Evolutionary conservation across 129 eudicot species (phyloP), one percentile per base, ranked within the genome.

Genomic region (Dittrichia graveolens): DNA sequence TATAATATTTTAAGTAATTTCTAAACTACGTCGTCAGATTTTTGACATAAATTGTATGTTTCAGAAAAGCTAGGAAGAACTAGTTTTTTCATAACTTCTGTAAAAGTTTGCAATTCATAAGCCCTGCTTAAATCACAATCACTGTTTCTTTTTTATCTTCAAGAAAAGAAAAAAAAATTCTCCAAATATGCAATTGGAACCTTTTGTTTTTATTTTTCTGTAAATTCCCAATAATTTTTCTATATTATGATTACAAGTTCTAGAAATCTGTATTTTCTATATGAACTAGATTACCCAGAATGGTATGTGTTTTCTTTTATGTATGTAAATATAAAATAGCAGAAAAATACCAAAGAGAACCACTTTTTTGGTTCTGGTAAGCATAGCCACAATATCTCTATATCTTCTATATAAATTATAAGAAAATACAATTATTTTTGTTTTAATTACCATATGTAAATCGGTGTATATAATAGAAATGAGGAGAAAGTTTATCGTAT

Each of bases 1-100:
- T 18, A 55, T 12, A 15, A 39, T 7, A 24, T 57, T 7, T 42
- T 43, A 19, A 31, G 7, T 7, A 34, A 48, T 57, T 19, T 12
- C 18, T 15, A 35, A 69, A 38, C 15, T 8, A 60, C 31, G 31
- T 31, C 69, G 9, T 4, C 53, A 40, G 4, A 57, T 43, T 56
- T 70, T 35, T 69, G 7, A 69, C 48, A 57, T 56, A 56, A 58
- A 43, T 54, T 59, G 38, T n/a, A 59, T 18, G n/a, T 47, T 73
- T 60, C 13, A 48, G 52, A 61, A 53, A 15, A 63, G 4, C 1
- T 38, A 42, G 37, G 7, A 46, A 42, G 15, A 13, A 7, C 47
- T 34, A 12, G 19, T 6, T 11, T 15, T 52, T 52, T 52, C 18
- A 59, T 55, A 40, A 34, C 19, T 73, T 60, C 39, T 60, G n/a